Conservation (phyloP, 257 asterid species). For the Marsdenia floribunda region DNA sequence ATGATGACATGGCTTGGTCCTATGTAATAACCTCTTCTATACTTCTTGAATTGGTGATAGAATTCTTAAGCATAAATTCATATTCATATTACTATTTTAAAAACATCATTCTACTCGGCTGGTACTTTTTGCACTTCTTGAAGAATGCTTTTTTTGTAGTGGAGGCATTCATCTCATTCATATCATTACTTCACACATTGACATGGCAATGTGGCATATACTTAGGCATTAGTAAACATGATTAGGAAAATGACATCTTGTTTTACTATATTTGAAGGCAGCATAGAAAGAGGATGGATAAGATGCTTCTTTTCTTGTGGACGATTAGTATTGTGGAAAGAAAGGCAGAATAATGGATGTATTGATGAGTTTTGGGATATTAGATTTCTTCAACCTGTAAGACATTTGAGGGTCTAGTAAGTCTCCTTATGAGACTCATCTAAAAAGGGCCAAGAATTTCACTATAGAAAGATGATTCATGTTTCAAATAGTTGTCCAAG, state of each 20-base stretch:
- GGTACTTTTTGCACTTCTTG: neutral
- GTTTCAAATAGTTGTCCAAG: neutral
- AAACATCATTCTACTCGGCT: neutral
- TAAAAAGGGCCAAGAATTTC: neutral
- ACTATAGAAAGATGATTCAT: neutral
- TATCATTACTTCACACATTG: neutral
- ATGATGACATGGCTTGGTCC: constrained; percentile 78
- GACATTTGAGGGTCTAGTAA: neutral
- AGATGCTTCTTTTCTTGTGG: neutral
- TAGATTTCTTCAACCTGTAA: neutral
- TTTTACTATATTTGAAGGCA: neutral
- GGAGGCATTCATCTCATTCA: neutral
- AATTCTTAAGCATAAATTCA: neutral
- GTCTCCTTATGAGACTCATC: neutral
- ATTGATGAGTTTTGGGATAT: neutral
- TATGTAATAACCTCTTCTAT: constrained; percentile 47
- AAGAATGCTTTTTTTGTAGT: neutral
- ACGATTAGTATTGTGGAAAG: neutral
- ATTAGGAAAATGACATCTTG: neutral
- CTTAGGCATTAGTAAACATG: neutral
- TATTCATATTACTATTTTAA: neutral
- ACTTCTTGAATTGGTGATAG: constrained; percentile 15
- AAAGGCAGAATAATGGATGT: neutral
- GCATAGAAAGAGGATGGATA: neutral
- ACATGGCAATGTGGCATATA: neutral